A percentile compares a stretch with the other conserved stretches of the same genome.
Evolutionary conservation across 2,329 filamentous ascomycete species (phyloP).

Genomic region (Colletotrichum plurivorum): DNA sequence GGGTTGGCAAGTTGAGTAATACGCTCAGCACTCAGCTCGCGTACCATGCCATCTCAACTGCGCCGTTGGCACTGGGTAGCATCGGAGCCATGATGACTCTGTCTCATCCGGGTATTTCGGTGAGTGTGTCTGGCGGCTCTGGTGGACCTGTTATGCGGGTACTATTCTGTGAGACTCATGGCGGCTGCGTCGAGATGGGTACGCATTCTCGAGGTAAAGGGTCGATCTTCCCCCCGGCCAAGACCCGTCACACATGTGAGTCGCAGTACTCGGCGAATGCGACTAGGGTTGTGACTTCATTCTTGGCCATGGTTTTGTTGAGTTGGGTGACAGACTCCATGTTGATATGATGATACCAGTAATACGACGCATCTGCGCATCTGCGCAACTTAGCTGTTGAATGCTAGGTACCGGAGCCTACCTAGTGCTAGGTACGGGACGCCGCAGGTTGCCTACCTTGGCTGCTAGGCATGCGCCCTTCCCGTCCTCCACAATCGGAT

Average conservation of each 20-base stretch:
- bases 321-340: not conserved
- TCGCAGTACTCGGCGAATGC: not conserved
- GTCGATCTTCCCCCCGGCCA: too few species aligned
- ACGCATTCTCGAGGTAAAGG: slow-evolving; percentile 10
- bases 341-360: not conserved
- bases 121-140: slow-evolving; percentile 14
- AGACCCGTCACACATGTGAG: not conserved
- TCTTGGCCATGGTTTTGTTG: slow-evolving; percentile 7
- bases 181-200: slow-evolving; percentile 20
- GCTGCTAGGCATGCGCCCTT: slow-evolving; percentile 12
- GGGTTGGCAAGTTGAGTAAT: not conserved
- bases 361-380: not conserved
- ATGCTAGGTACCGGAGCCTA: too few species aligned
- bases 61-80: not conserved
- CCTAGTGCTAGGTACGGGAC: too few species aligned
- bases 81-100: slow-evolving; percentile 20
- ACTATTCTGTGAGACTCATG: not conserved
- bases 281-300: slow-evolving; percentile 3
- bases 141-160: not conserved
- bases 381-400: too few species aligned
- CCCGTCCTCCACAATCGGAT: not conserved
- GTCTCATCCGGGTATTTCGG: slow-evolving; percentile 32
- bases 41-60: not conserved
- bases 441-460: not conserved
- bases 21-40: not conserved